These are phyloP conservation scores for Antarctomyces pellizariae DNA, from an alignment of 495 filamentous ascomycete genomes.

Conservation along the genomic window DNA sequence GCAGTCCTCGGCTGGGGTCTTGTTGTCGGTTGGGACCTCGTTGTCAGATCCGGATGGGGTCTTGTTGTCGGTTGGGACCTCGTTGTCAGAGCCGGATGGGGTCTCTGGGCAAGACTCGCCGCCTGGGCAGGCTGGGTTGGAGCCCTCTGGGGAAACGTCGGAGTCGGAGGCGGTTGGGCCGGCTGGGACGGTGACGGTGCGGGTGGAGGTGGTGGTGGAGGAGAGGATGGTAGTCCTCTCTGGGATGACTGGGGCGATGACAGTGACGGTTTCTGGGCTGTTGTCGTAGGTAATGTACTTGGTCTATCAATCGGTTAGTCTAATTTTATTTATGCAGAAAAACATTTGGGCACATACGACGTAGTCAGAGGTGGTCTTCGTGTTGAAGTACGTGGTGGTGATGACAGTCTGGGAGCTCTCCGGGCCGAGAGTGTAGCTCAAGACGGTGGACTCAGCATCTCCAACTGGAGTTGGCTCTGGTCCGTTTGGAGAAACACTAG, in stretches of 20 bases:
- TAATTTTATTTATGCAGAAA: too few species aligned
- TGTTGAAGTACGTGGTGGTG: background rate
- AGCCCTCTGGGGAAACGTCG: conserved; percentile 1
- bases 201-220: too few species aligned
- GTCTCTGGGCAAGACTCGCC: background rate
- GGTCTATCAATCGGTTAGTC: too few species aligned
- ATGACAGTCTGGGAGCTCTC: conserved; percentile 2
- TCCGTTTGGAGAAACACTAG: background rate
- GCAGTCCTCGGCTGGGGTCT: conserved; percentile 3
- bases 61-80: conserved; percentile 1
- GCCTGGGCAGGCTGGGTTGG: conserved; percentile 3
- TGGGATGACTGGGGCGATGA: conserved; percentile 1
- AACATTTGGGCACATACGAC: too few species aligned
- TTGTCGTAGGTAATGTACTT: too few species aligned
- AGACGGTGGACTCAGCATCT: conserved; percentile 6
- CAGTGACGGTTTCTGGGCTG: conserved; percentile 1
- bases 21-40: background rate
- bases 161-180: conserved; percentile 2
- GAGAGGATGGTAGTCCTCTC: too few species aligned
- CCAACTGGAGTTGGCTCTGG: conserved; percentile 3
- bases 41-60: conserved; percentile 3
- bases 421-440: conserved; percentile 6
- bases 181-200: too few species aligned
- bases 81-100: background rate
- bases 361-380: conserved; percentile 1